These are phyloP conservation scores for Dianthus caryophyllus DNA, from an alignment of 148 eudicot species.

Conservation along the genomic window DNA sequence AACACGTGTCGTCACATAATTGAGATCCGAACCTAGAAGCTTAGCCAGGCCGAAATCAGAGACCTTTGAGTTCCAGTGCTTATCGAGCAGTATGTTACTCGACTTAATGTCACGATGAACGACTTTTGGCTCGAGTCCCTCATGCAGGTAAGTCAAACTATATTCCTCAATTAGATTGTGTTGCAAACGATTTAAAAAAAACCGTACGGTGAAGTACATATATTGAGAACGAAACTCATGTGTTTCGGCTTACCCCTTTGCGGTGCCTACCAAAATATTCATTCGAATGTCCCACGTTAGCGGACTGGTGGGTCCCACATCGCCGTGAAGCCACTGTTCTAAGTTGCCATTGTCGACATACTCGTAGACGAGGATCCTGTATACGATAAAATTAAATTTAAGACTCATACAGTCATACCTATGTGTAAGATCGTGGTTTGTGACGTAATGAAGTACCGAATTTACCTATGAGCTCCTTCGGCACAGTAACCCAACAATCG, in stretches of 20 bases:
- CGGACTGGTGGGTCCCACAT: conserved; percentile 74
- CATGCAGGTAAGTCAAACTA: conserved; percentile 85
- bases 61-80: conserved; percentile 70
- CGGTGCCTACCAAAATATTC: conserved; percentile 68
- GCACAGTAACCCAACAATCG: conserved; percentile 86
- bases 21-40: conserved; percentile 69
- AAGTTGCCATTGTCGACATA: conserved; percentile 85
- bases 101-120: conserved; percentile 90
- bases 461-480: conserved; percentile 91
- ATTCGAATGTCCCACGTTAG: conserved; percentile 81
- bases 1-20: conserved; percentile 78
- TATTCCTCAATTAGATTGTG: conserved; percentile 6
- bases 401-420: neutral
- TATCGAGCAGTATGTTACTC: conserved; percentile 86
- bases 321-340: conserved; percentile 96
- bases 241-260: conserved; percentile 64
- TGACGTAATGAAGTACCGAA: neutral
- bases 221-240: conserved; percentile 8
- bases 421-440: neutral
- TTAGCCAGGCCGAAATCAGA: conserved; percentile 92
- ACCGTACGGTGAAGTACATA: neutral
- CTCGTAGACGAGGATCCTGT: conserved; percentile 89
- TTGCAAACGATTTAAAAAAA: neutral
- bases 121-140: conserved; percentile 92
- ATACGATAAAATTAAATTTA: too few species aligned